Evolutionary conservation across 305 asterid genomes (phyloP).

Genomic region (Monarda citriodora): DNA sequence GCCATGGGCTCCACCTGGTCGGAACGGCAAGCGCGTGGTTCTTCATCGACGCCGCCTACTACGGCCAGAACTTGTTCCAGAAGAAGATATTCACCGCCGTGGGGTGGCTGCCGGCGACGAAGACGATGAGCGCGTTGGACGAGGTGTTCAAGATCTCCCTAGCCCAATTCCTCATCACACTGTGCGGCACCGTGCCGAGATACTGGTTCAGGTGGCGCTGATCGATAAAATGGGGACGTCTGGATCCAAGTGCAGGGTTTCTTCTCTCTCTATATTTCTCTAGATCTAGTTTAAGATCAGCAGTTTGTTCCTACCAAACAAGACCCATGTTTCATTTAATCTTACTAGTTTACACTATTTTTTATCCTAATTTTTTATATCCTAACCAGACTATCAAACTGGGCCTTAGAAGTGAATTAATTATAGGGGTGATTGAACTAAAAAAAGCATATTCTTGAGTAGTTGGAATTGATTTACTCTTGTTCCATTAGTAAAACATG

Average conservation of each 20-base stretch:
- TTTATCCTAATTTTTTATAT: no score
- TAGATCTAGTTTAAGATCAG: no score
- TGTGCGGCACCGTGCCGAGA: slow-evolving; percentile 27
- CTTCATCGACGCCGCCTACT: slow-evolving; percentile 33
- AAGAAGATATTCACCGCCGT: slow-evolving; percentile 26
- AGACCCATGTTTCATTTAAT: no score
- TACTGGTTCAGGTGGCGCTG: slow-evolving; percentile 21
- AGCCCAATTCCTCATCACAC: slow-evolving; percentile 9
- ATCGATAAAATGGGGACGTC: slow-evolving; percentile 21
- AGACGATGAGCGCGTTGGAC: no score
- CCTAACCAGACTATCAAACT: no score
- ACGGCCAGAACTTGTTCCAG: slow-evolving; percentile 27
- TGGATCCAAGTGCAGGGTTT: slow-evolving; percentile 18
- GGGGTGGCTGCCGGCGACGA: slow-evolving; percentile 22
- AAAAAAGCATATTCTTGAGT: background rate
- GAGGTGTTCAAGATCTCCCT: slow-evolving; percentile 19
- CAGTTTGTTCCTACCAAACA: no score
- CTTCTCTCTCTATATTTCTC: no score
- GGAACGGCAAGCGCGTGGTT: slow-evolving; percentile 44
- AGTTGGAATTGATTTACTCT: slow-evolving; percentile 44
- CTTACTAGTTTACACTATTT: no score
- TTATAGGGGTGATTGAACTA: background rate
- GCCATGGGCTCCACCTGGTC: slow-evolving; percentile 35
- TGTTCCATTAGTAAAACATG: slow-evolving; percentile 60
- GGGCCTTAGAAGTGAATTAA: background rate